Percentiles rank a stretch among this genome's conserved stretches.
Evolutionary conservation across 2,329 filamentous ascomycete genomes (phyloP).

Genomic region (Didymella glomerata): DNA sequence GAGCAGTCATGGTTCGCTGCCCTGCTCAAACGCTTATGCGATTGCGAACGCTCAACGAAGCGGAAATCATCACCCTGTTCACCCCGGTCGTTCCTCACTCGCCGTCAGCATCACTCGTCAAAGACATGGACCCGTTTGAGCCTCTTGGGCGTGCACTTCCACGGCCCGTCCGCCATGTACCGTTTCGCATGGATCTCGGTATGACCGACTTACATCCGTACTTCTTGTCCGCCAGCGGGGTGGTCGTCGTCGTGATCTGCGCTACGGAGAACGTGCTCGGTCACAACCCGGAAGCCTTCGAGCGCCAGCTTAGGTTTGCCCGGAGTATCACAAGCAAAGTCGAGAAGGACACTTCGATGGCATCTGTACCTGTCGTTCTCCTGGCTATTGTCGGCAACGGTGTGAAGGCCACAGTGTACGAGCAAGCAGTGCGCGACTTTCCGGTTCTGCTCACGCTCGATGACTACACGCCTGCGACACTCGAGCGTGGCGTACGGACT

Average conservation of each 20-base stretch:
- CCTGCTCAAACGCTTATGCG: conserved; percentile 34
- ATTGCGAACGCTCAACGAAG: conserved; percentile 48
- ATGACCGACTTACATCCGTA: conserved; percentile 70
- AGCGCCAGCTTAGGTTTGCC: conserved; percentile 45
- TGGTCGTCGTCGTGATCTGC: conserved; percentile 66
- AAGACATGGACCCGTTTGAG: conserved; percentile 74
- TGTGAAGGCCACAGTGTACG: conserved; percentile 25
- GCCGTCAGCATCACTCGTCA: conserved; percentile 44
- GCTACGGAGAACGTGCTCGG: conserved; percentile 39
- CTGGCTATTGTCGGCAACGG: conserved; percentile 38
- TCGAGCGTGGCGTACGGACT: conserved; percentile 35
- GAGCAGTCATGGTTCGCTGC: conserved; percentile 38
- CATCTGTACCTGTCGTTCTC: conserved; percentile 36
- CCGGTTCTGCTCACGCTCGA: conserved; percentile 40
- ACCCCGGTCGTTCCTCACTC: conserved; percentile 64
- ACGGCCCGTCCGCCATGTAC: conserved; percentile 71
- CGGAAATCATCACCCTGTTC: conserved; percentile 56
- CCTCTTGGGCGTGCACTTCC: conserved; percentile 71
- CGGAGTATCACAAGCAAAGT: conserved; percentile 31
- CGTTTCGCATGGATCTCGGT: conserved; percentile 70
- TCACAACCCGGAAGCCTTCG: conserved; percentile 36
- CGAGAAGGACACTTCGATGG: conserved; percentile 25
- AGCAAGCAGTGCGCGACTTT: conserved; percentile 36
- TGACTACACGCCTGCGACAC: conserved; percentile 41
- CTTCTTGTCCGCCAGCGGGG: conserved; percentile 68